These are phyloP conservation scores for Chrysopogon serrulatus DNA, from an alignment of 176 grass and related monocot genomes.

Conservation along the genomic window DNA sequence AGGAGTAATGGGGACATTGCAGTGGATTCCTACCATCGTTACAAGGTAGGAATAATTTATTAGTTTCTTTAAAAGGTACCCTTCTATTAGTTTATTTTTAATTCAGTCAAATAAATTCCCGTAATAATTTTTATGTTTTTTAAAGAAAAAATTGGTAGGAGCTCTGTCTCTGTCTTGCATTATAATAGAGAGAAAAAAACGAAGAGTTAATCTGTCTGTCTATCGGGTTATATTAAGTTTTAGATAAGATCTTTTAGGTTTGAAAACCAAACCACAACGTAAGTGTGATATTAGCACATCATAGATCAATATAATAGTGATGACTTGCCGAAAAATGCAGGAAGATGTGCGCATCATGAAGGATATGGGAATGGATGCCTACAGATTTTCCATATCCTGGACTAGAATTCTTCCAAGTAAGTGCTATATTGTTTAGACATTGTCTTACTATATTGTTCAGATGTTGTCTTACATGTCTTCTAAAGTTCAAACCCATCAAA, in stretches of 20 bases:
- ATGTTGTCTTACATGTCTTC: background rate
- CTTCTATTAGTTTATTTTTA: background rate
- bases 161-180: too few relatives aligned
- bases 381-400: slow-evolving; percentile 74
- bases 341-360: slow-evolving; percentile 68
- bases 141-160: too few relatives aligned
- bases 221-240: background rate
- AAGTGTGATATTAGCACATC: background rate
- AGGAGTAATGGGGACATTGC: slow-evolving; percentile 60
- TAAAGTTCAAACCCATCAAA: background rate
- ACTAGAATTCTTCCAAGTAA: slow-evolving; percentile 62
- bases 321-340: background rate
- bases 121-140: background rate
- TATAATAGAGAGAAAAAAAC: too few relatives aligned
- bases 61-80: background rate
- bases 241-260: background rate
- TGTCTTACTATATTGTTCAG: too few relatives aligned
- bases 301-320: background rate
- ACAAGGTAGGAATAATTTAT: slow-evolving; percentile 42
- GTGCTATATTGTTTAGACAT: background rate
- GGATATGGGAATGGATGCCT: slow-evolving; percentile 64
- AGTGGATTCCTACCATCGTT: slow-evolving; percentile 50
- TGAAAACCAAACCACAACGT: background rate
- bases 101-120: background rate
- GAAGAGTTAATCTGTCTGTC: background rate